Evolutionary conservation across 1,284 basidiomycete genomes (phyloP), one percentile per base, ranked within the genome.

Genomic region (Malassezia globosa): DNA sequence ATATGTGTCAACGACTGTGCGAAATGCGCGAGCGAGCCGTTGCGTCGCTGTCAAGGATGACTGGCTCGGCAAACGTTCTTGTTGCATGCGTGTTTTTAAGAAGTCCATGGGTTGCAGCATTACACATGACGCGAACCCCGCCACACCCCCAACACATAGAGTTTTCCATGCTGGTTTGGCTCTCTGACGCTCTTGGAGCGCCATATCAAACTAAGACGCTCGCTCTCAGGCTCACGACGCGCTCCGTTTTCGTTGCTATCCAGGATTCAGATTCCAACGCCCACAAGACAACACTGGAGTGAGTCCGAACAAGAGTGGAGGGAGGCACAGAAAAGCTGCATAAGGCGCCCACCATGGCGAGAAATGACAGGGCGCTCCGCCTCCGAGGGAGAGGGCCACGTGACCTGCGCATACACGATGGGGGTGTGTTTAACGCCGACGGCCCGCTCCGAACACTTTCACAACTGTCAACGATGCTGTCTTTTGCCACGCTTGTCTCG

Each of bases 51-150:
- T 36, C 21, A 22, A 29, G 5, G 33, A 16, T 14, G 13, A 4
- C 24, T 11, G 13, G 3, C 13, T 29, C 2, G 18, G 24, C 7
- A 24, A 7, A 6, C 36, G 51, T 27, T 54, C 51, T 38, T 71
- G 66, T 40, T 71, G 68, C 18, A 71, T 46, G 8, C 68, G 61
- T 1, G 68, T 71, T 46, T 71, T 71, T 34, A 71, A 61, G 26
- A 71, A 47, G 44, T 71, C 68, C 18, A 69, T 63, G 1, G 68
- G 68, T 47, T 71, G 68, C 13, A 71, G 56, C 0, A 69, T 40
- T 4, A 71, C 58, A 38, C 68, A 71, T 3, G 68, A 69, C 1
- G 62, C 59, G 8, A 69, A 53, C 1, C 68, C 68, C 4, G 67
- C 67, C 1, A 54, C 36, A 1, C 63, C 66, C 5, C 68, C 68